These are phyloP conservation scores for Boehmeria nivea DNA, from an alignment of 306 rosid species.

Conservation along the genomic window DNA sequence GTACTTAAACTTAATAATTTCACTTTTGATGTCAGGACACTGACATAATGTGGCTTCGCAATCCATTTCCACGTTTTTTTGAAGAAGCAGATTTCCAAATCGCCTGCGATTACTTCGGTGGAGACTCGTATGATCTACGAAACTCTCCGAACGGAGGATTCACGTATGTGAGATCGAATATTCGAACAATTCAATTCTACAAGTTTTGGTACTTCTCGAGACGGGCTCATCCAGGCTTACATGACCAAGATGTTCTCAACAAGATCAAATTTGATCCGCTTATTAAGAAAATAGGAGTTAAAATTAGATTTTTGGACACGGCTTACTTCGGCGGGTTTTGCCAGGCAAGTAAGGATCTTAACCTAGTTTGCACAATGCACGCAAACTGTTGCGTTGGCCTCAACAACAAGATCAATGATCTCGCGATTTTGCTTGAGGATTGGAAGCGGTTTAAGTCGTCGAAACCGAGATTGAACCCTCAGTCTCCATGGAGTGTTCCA, in stretches of 20 bases:
- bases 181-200: slow-evolving; percentile 48
- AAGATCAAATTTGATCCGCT: slow-evolving; percentile 39
- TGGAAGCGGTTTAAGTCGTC: slow-evolving; percentile 46
- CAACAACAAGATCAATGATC: slow-evolving; percentile 63
- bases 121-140: slow-evolving; percentile 32
- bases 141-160: slow-evolving; percentile 78
- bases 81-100: slow-evolving; percentile 71
- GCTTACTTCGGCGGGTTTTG: slow-evolving; percentile 74
- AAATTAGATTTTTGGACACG: slow-evolving; percentile 58
- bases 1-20: too few species aligned
- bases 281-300: slow-evolving; percentile 29
- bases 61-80: slow-evolving; percentile 57
- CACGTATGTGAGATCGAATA: slow-evolving; percentile 52
- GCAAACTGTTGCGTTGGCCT: slow-evolving; percentile 86
- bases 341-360: slow-evolving; percentile 33
- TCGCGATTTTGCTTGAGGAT: slow-evolving; percentile 54
- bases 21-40: slow-evolving; percentile 38
- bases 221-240: slow-evolving; percentile 21
- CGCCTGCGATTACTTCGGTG: slow-evolving; percentile 54
- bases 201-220: slow-evolving; percentile 64
- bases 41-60: slow-evolving; percentile 83
- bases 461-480: slow-evolving; percentile 2
- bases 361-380: slow-evolving; percentile 61
- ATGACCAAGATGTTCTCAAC: slow-evolving; percentile 82
- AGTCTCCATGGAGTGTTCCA: slow-evolving; percentile 45